These are phyloP conservation scores for Stygiomarasmius scandens DNA, from an alignment of 1,284 basidiomycete genomes.

Conservation along the genomic window DNA sequence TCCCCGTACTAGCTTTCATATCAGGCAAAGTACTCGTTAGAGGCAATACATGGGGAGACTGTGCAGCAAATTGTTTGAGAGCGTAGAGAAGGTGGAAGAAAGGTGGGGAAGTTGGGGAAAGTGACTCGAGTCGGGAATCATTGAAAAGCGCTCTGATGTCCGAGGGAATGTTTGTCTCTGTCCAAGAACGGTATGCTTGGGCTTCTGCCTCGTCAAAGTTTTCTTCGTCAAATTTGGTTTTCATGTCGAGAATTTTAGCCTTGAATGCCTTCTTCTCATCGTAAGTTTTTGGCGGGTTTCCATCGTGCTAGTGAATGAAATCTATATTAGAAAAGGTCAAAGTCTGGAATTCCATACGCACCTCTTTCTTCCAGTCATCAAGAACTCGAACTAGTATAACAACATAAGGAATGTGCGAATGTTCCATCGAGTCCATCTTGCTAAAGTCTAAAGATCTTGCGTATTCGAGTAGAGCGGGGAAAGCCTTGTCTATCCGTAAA, in stretches of 20 bases:
- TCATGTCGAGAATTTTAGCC: constrained; percentile 57
- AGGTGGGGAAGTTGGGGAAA: constrained; percentile 48
- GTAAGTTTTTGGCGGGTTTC: constrained; percentile 60
- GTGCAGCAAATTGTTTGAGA: constrained; percentile 61
- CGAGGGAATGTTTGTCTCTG: constrained; percentile 66
- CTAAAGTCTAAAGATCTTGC: constrained; percentile 74
- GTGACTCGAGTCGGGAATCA: constrained; percentile 52
- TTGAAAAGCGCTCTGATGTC: constrained; percentile 70
- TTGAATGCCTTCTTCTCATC: constrained; percentile 85
- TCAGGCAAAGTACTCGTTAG: constrained; percentile 80
- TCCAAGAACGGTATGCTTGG: constrained; percentile 79
- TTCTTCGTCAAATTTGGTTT: constrained; percentile 84
- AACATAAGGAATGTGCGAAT: constrained; percentile 86
- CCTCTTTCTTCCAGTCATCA: constrained; percentile 77
- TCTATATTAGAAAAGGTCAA: too few relatives aligned
- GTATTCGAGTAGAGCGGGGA: constrained; percentile 78
- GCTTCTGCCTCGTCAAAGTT: constrained; percentile 94
- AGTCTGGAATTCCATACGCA: too few relatives aligned
- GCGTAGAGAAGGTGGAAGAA: constrained; percentile 91
- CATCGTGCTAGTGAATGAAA: constrained; percentile 55
- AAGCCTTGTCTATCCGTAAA: constrained; percentile 87
- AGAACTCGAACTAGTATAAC: constrained; percentile 84
- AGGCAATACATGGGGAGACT: constrained; percentile 50
- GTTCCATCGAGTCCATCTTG: constrained; percentile 81
- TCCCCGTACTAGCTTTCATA: constrained; percentile 90